A percentile compares a stretch with the other conserved stretches of the same genome.
Conservation (phyloP, 192 early-diverging fungal species). For the Coemansia umbellata region DNA sequence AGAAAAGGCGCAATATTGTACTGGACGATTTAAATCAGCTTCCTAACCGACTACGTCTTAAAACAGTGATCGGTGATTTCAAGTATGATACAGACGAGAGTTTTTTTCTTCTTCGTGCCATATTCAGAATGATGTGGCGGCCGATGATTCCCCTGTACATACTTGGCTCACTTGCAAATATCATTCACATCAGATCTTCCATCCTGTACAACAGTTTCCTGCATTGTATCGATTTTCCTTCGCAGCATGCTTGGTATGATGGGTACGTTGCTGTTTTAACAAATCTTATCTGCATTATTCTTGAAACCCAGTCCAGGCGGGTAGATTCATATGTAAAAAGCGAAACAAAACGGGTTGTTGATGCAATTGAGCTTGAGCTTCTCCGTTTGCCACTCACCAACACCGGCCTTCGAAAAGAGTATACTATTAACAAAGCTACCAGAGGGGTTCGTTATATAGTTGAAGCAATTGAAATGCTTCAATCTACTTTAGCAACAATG, state of each 20-base stretch:
- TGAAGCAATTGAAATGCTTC: background rate
- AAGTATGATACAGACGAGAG: constrained; percentile 22
- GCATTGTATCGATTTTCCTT: constrained; percentile 17
- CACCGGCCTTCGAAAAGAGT: background rate
- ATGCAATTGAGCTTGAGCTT: constrained; percentile 19
- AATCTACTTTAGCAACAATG: constrained; percentile 1
- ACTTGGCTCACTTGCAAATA: background rate
- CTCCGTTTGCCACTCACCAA: constrained; percentile 22
- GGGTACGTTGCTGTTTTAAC: constrained; percentile 4
- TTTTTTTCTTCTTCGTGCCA: constrained; percentile 33
- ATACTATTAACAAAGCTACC: background rate
- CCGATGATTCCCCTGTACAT: constrained; percentile 26
- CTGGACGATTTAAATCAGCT: constrained; percentile 16
- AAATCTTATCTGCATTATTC: no score
- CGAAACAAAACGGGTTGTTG: constrained; percentile 8
- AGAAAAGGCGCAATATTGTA: constrained; percentile 13
- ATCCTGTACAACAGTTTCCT: constrained; percentile 7
- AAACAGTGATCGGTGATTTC: constrained; percentile 13
- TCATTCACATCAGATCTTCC: background rate
- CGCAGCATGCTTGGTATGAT: constrained; percentile 5
- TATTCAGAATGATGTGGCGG: constrained; percentile 33
- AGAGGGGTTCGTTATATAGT: background rate
- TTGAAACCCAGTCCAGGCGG: background rate
- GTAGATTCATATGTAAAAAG: background rate
- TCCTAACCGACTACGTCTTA: constrained; percentile 16